phyloP scores from a whole-genome alignment of 768 basidiomycete genomes.

The Amanita rubescens region DNA sequence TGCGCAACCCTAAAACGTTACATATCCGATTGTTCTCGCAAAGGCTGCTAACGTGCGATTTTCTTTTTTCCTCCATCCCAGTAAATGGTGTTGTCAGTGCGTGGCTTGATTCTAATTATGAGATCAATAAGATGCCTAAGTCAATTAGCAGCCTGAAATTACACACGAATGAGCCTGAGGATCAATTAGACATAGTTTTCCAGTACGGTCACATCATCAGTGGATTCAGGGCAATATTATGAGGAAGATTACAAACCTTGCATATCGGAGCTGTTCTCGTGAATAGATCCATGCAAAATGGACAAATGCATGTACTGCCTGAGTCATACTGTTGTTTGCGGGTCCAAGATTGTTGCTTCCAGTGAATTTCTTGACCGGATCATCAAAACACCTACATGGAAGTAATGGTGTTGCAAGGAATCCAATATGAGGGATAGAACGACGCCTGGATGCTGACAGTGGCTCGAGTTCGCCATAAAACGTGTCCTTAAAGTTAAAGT shows the following conservation, averaged over 20 bases:
- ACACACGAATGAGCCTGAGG: slow-evolving; percentile 19
- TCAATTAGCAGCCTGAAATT: background rate
- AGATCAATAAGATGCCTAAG: slow-evolving; percentile 1
- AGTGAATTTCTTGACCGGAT: slow-evolving; percentile 19
- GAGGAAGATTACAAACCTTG: slow-evolving; percentile 17
- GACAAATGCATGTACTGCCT: slow-evolving; percentile 20
- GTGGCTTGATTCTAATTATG: background rate
- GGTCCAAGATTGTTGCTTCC: slow-evolving; percentile 19
- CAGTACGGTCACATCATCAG: background rate
- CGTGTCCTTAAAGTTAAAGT: slow-evolving; percentile 1
- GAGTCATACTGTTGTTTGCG: slow-evolving; percentile 15
- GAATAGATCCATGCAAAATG: slow-evolving; percentile 21
- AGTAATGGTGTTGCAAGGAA: slow-evolving; percentile 22
- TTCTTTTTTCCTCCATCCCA: slow-evolving; percentile 15
- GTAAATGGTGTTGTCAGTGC: slow-evolving; percentile 6
- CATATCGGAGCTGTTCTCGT: slow-evolving; percentile 15
- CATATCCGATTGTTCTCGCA: slow-evolving; percentile 15
- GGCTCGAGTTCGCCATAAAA: background rate
- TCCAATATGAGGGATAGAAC: slow-evolving; percentile 5
- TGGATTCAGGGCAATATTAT: background rate
- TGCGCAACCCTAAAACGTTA: slow-evolving; percentile 4
- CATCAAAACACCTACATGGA: slow-evolving; percentile 16
- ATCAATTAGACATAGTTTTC: slow-evolving; percentile 17
- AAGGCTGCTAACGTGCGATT: slow-evolving; percentile 5
- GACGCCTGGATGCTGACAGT: background rate